Conservation (phyloP, 352 stramenopile genomes). For the Peronospora farinosa region DNA sequence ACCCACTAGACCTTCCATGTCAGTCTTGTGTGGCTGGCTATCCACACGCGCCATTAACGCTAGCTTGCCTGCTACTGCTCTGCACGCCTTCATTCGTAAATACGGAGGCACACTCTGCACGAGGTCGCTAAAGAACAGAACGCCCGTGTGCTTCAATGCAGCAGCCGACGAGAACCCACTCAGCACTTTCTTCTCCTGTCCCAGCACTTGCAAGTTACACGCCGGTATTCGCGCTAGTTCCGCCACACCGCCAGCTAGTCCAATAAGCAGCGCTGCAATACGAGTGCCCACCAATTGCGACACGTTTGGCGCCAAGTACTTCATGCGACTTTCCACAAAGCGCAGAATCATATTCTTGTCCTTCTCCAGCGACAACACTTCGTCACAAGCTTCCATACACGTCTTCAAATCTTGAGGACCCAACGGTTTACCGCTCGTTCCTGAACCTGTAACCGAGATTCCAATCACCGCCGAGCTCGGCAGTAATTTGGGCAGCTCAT, state of each 20-base stretch:
- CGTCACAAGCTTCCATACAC: slow-evolving; percentile 73
- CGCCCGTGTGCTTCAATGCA: slow-evolving; percentile 87
- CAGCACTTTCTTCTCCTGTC: slow-evolving; percentile 90
- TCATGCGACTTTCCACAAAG: slow-evolving; percentile 92
- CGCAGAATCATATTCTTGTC: slow-evolving; percentile 85
- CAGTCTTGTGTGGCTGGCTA: slow-evolving; percentile 78
- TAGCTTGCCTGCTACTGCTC: slow-evolving; percentile 87
- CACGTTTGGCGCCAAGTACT: slow-evolving; percentile 88
- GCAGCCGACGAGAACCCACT: slow-evolving; percentile 83
- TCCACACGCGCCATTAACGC: slow-evolving; percentile 91
- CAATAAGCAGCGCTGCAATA: slow-evolving; percentile 92
- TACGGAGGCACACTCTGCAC: slow-evolving; percentile 87
- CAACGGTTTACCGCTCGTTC: slow-evolving; percentile 84
- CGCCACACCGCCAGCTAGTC: slow-evolving; percentile 90
- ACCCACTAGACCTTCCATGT: slow-evolving; percentile 60
- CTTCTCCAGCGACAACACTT: slow-evolving; percentile 82
- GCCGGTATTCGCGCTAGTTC: slow-evolving; percentile 92
- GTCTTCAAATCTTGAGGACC: slow-evolving; percentile 54
- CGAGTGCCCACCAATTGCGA: slow-evolving; percentile 91
- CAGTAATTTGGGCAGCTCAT: slow-evolving; percentile 85
- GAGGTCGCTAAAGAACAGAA: slow-evolving; percentile 92
- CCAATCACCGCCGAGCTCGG: slow-evolving; percentile 91
- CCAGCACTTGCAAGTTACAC: slow-evolving; percentile 96
- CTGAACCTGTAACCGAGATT: slow-evolving; percentile 90
- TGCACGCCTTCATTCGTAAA: slow-evolving; percentile 91